These are phyloP conservation scores for Chenopodium album DNA, from an alignment of 148 eudicot species.

Conservation along the genomic window DNA sequence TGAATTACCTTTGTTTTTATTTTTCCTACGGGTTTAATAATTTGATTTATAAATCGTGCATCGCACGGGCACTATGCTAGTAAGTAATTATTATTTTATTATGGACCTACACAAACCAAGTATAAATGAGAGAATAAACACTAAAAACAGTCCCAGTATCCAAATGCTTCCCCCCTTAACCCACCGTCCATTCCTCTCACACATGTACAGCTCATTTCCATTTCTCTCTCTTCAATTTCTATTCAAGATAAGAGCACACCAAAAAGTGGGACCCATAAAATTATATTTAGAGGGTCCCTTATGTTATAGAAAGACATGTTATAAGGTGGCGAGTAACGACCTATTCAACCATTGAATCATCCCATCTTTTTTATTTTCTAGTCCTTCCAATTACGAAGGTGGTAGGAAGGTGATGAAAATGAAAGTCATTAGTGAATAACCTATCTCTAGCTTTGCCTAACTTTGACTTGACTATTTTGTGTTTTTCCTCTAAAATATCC, in stretches of 20 bases:
- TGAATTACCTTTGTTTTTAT: too few species aligned
- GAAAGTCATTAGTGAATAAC: neutral
- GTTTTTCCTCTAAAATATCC: neutral
- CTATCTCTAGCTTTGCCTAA: constrained; percentile 8
- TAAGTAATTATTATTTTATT: too few species aligned
- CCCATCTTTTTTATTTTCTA: neutral
- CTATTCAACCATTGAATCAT: neutral
- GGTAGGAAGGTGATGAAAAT: neutral
- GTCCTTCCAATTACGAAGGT: neutral
- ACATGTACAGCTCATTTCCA: neutral
- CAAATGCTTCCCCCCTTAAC: constrained; percentile 3
- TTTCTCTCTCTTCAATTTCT: neutral
- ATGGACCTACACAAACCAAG: too few species aligned
- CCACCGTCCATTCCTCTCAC: neutral
- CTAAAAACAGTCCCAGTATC: neutral
- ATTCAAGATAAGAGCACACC: constrained; percentile 4
- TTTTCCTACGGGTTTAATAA: too few species aligned
- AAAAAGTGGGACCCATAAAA: neutral
- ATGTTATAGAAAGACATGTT: neutral
- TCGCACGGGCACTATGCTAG: too few species aligned
- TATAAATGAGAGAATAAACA: neutral
- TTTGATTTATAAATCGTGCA: too few species aligned
- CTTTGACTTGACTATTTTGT: constrained; percentile 8
- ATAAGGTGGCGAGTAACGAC: neutral
- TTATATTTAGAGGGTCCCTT: neutral